A percentile compares a stretch with the other conserved stretches of the same genome.
phyloP scores from a whole-genome alignment of 208 protist species.

The Acanthamoeba lenticulata region DNA sequence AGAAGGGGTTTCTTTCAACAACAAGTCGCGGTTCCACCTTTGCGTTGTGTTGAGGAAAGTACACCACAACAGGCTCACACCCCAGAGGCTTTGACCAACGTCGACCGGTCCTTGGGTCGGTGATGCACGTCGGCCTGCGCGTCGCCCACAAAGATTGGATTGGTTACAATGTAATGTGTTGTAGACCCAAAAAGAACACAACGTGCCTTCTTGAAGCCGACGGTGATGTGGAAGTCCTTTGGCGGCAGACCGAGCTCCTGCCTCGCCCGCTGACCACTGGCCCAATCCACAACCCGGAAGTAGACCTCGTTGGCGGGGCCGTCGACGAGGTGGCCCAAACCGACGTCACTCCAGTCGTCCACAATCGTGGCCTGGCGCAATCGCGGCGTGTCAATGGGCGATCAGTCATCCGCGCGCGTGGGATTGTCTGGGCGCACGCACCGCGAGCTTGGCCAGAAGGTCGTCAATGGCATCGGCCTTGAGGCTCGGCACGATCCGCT shows the following conservation, averaged over 20 bases:
- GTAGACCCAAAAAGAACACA: neutral
- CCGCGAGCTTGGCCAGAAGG: neutral
- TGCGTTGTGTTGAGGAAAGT: no score
- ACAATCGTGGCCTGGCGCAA: neutral
- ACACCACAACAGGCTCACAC: no score
- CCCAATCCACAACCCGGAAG: constrained; percentile 23
- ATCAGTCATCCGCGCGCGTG: neutral
- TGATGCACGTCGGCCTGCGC: constrained; percentile 15
- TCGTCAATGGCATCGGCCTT: neutral
- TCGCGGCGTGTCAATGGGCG: neutral
- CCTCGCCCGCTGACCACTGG: neutral
- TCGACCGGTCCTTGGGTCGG: neutral
- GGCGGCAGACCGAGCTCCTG: neutral
- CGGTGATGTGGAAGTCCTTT: constrained; percentile 46
- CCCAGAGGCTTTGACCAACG: neutral
- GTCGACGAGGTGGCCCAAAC: neutral
- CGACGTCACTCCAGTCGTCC: constrained; percentile 22
- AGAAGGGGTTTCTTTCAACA: no score
- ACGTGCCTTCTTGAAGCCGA: neutral
- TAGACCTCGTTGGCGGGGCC: neutral
- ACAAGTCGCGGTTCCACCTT: no score
- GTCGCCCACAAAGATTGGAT: neutral
- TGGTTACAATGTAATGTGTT: neutral
- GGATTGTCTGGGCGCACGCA: neutral
- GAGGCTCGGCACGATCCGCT: neutral